Percentiles rank a stretch among this genome's conserved stretches.
phyloP scores from a whole-genome alignment of 352 stramenopile species.

The Phytophthora tubulina region DNA sequence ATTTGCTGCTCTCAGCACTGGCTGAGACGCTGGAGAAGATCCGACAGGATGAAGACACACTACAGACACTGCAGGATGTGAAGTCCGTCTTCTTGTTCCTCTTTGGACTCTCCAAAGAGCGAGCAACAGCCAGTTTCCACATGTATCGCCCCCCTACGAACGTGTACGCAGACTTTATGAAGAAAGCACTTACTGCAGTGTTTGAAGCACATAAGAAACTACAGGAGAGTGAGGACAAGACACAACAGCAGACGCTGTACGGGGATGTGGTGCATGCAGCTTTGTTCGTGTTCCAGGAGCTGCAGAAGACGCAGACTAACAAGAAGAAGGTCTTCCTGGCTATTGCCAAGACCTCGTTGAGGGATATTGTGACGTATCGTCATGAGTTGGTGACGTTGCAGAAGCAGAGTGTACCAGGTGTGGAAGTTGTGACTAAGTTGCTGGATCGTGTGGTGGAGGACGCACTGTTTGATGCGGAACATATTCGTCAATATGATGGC shows the following conservation, averaged over 20 bases:
- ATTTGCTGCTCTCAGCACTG: constrained; percentile 75
- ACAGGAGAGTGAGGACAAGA: background rate
- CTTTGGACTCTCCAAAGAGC: constrained; percentile 56
- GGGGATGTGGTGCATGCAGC: constrained; percentile 60
- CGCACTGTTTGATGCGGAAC: constrained; percentile 80
- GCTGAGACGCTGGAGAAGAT: constrained; percentile 63
- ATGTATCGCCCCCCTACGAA: constrained; percentile 87
- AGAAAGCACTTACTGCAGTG: constrained; percentile 52
- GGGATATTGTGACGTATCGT: constrained; percentile 66
- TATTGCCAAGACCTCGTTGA: constrained; percentile 81
- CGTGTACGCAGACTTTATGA: constrained; percentile 78
- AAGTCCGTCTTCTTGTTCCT: constrained; percentile 72
- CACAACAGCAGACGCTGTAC: constrained; percentile 30
- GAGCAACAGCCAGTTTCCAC: constrained; percentile 56
- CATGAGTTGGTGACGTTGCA: constrained; percentile 51
- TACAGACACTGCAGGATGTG: constrained; percentile 60
- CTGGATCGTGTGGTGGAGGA: constrained; percentile 76
- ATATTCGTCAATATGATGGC: constrained; percentile 79
- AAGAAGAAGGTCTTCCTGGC: constrained; percentile 90
- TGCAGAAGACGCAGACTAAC: constrained; percentile 88
- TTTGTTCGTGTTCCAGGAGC: constrained; percentile 77
- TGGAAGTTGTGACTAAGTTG: constrained; percentile 33
- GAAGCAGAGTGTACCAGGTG: constrained; percentile 16
- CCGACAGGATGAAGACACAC: constrained; percentile 18
- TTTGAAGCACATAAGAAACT: constrained; percentile 28